phyloP scores from a whole-genome alignment of 305 asterid genomes.

The Fraxinus platypoda region DNA sequence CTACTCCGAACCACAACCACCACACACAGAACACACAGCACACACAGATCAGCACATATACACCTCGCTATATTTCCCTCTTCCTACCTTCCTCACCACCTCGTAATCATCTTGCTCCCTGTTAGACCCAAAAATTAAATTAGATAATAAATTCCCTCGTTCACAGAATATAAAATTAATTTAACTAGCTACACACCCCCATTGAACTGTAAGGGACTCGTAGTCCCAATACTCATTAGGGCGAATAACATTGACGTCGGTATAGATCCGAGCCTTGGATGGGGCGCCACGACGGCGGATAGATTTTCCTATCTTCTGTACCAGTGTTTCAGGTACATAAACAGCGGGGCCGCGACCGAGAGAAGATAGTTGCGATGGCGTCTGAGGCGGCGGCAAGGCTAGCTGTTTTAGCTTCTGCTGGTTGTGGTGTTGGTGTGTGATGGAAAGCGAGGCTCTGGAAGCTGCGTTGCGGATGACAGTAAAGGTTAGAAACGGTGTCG shows the following conservation, averaged over 20 bases:
- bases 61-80: conserved; percentile 74
- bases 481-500: too few relatives aligned
- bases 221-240: conserved; percentile 98
- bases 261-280: conserved; percentile 72
- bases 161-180: not conserved
- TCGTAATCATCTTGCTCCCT: conserved; percentile 89
- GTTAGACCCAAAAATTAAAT: conserved; percentile 22
- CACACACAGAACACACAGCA: too few relatives aligned
- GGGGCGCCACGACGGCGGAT: conserved; percentile 77
- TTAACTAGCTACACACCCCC: conserved; percentile 64
- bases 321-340: conserved; percentile 55
- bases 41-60: too few relatives aligned
- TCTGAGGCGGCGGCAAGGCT: conserved; percentile 13
- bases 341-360: conserved; percentile 35
- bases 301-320: conserved; percentile 89
- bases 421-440: too few relatives aligned
- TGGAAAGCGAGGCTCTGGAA: too few relatives aligned
- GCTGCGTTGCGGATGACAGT: too few relatives aligned
- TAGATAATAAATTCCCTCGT: not conserved
- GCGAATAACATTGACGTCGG: conserved; percentile 73
- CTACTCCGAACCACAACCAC: too few relatives aligned
- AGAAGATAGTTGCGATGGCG: conserved; percentile 29
- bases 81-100: conserved; percentile 82
- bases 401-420: conserved; percentile 10
- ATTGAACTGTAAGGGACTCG: conserved; percentile 83